Evolutionary conservation across 2,329 filamentous ascomycete species (phyloP), one percentile per base, ranked within the genome.

Genomic region (Clonostachys byssicola): DNA sequence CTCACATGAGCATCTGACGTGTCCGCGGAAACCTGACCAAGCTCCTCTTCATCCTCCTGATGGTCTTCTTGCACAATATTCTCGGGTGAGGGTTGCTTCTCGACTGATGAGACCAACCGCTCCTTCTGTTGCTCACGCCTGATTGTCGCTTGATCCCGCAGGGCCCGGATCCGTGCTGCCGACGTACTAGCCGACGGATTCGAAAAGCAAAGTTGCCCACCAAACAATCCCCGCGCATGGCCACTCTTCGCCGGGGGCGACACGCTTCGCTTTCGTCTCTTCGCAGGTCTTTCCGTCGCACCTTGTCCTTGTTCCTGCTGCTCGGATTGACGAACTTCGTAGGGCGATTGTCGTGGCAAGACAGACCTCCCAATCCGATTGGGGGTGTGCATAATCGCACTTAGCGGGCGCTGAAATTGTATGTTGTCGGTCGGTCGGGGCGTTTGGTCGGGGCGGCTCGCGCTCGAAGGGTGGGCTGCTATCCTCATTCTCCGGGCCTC

Each of bases 401-500:
- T 83, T n/a, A 76, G 60, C 20, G 71, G 67, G 18, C 70, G 64
- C 41, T 76, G 71, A 14, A 62, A 66, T 13, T 66, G 52, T 12
- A 39, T 12, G 36, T 39, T 39, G 17, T 39, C 36, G 14, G 36
- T 18, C 14, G 36, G 36, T 39, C 36, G 14, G 14, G 36, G 36
- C 52, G 55, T 49, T 50, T 46, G 23, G 23, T 23, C 6, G 6
- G 23, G 23, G 23, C 8, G 16, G 49, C 18, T 42, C 17, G 48
- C 47, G 43, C 50, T 55, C 44, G 56, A 56, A 33, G 48, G 46
- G 5, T 70, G 67, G n/a, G 66, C 63, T 13, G 71, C 68, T 46
- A 67, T 70, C 48, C 70, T 69, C 6, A 67, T 66, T 42, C 77
- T 69, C 14, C 75, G 64, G 51, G 73, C 67, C 47, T 72, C 75